These are phyloP conservation scores for Cryptosporidium tyzzeri DNA, from an alignment of 169 alveolate genomes.

Conservation along the genomic window DNA sequence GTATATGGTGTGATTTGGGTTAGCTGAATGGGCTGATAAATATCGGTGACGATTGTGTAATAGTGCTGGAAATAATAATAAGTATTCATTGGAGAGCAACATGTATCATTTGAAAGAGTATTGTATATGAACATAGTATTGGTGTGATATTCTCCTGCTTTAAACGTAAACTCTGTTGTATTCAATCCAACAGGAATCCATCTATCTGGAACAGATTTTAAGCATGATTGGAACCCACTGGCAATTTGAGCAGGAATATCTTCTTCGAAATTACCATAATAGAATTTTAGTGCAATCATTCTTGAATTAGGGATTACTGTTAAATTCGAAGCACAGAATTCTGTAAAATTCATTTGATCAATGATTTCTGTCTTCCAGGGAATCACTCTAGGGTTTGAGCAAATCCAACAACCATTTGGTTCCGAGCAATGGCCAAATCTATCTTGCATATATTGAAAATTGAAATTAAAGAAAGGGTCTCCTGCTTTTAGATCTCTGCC, in stretches of 20 bases:
- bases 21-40: conserved; percentile 58
- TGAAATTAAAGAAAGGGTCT: conserved; percentile 67
- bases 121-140: conserved; percentile 57
- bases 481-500: conserved; percentile 66
- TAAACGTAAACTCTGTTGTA: conserved; percentile 30
- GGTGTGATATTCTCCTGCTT: conserved; percentile 35
- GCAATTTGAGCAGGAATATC: conserved; percentile 14
- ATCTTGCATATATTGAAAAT: conserved; percentile 74
- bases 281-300: conserved; percentile 42
- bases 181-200: conserved; percentile 71
- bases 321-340: conserved; percentile 66
- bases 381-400: conserved; percentile 67
- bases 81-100: conserved; percentile 73
- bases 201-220: conserved; percentile 33
- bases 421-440: conserved; percentile 74
- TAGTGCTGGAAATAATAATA: conserved; percentile 42
- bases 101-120: conserved; percentile 63
- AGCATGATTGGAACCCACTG: conserved; percentile 55
- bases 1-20: conserved; percentile 69
- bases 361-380: conserved; percentile 66
- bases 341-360: conserved; percentile 70
- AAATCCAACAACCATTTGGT: conserved; percentile 69
- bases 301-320: conserved; percentile 43
- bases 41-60: conserved; percentile 61
- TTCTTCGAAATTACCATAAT: conserved; percentile 15